These are phyloP conservation scores for Botrytis medusae DNA, from an alignment of 2,329 filamentous ascomycete genomes.

Conservation along the genomic window DNA sequence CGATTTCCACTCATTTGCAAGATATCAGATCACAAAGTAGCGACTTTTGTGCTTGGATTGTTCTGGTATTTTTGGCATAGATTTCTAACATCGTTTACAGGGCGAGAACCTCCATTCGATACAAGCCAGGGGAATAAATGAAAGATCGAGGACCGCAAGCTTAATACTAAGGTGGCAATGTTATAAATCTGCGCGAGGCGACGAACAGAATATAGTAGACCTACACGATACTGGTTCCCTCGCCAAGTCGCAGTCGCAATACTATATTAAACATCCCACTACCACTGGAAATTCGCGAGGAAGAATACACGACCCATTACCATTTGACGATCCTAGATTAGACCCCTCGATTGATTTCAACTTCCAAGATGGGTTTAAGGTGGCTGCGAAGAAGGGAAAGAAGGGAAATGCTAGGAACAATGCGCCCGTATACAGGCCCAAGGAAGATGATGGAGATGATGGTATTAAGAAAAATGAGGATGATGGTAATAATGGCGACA, in stretches of 20 bases:
- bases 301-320: slow-evolving; percentile 32
- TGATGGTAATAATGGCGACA: slow-evolving; percentile 40
- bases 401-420: slow-evolving; percentile 48
- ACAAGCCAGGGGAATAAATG: slow-evolving; percentile 31
- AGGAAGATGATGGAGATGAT: slow-evolving; percentile 48
- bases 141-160: slow-evolving; percentile 32
- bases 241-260: slow-evolving; percentile 32
- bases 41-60: slow-evolving; percentile 34
- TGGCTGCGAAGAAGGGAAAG: slow-evolving; percentile 54
- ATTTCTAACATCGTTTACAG: slow-evolving; percentile 37
- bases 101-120: slow-evolving; percentile 35
- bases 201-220: slow-evolving; percentile 26
- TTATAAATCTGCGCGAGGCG: slow-evolving; percentile 23
- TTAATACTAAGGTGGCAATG: slow-evolving; percentile 26
- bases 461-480: slow-evolving; percentile 46
- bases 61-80: slow-evolving; percentile 37
- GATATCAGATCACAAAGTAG: slow-evolving; percentile 39
- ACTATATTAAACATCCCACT: slow-evolving; percentile 28
- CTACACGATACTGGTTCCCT: slow-evolving; percentile 36
- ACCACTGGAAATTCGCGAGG: slow-evolving; percentile 28
- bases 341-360: slow-evolving; percentile 56
- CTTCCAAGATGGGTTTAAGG: slow-evolving; percentile 53
- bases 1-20: slow-evolving; percentile 15
- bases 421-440: slow-evolving; percentile 30
- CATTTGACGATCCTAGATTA: slow-evolving; percentile 50